Evolutionary conservation across 2,329 filamentous ascomycete species (phyloP), one percentile per base, ranked within the genome.

Genomic region (Karstenula rhodostoma): DNA sequence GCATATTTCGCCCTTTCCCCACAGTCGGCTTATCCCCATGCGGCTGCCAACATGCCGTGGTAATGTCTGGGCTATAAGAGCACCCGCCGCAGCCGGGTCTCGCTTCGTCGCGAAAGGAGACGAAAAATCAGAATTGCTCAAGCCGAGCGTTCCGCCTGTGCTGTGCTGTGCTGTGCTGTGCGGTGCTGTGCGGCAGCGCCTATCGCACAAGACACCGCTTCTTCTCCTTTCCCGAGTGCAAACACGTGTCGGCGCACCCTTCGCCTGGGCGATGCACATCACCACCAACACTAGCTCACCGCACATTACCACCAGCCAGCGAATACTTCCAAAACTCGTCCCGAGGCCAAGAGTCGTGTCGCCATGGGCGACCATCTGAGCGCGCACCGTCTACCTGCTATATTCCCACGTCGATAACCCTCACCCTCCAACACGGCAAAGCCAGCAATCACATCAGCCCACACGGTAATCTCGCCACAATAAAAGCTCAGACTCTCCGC

Each of bases 1-100:
- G 37, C 63, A 56, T 56, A 58, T 49, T 49, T n/a, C 27, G 47
- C 47, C 27, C 13, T 43, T 54, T 32, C 57, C 57, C 57, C 57
- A 55, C 57, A 59, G 44, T 29, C 29, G 33, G 57, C 57, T 47
- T 55, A 40, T 35, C 27, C 33, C 17, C 17, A 29, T 50, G 15
- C 25, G 51, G 57, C 51, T 35, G 44, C n/a, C n/a, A n/a, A n/a
- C n/a, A n/a, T n/a, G n/a, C n/a, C n/a, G n/a, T 44, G 51, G 25
- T n/a, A 7, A 35, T 19, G 13, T 40, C 46, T 23, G 25, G 17
- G 22, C 42, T 17, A 27, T 29, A 15, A 22, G 32, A 15, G 22
- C 32, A 51, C 37, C 32, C 48, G 48, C 48, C 22, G 19, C 13
- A 51, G 48, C 48, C 48, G 48, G 12, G 17, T 32, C 29, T 32